phyloP scores from a whole-genome alignment of 176 grass and related monocot genomes.

The Elaeis guineensis region DNA sequence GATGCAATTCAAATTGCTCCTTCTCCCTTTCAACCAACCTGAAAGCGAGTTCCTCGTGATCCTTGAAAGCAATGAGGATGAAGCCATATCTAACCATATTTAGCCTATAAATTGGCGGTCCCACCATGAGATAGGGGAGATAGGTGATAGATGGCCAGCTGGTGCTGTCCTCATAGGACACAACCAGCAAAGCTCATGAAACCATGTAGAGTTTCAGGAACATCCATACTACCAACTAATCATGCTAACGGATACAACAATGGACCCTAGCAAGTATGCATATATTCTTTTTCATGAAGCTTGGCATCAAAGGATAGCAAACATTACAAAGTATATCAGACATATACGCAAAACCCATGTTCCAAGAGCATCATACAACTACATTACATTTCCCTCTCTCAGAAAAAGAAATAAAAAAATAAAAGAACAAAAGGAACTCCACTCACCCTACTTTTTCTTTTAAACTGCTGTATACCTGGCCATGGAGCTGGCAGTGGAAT shows the following conservation, averaged over 20 bases:
- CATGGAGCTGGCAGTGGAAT: not conserved
- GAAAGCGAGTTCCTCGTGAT: not conserved
- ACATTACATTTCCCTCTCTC: not conserved
- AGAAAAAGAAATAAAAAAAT: constrained; percentile 4
- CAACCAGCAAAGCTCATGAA: not conserved
- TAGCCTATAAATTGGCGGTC: not conserved
- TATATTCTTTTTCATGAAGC: constrained; percentile 1
- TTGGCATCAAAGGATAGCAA: not conserved
- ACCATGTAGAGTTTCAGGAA: not conserved
- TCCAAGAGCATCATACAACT: constrained; percentile 1
- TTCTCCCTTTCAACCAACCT: not conserved
- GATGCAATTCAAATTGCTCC: not conserved
- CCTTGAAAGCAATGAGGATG: constrained; percentile 3
- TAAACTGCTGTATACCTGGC: constrained; percentile 4
- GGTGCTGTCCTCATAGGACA: not conserved
- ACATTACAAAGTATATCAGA: constrained; percentile 4
- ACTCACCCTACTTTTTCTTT: constrained; percentile 1
- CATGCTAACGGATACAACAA: not conserved
- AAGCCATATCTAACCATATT: not conserved
- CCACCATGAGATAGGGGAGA: not conserved
- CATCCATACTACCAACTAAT: not conserved
- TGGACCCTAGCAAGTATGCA: not conserved
- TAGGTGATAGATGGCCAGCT: not conserved
- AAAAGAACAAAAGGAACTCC: not conserved
- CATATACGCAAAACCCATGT: constrained; percentile 8